These are phyloP conservation scores for Aspergillus pseudoterreus DNA, from an alignment of 2,329 filamentous ascomycete genomes.

Conservation along the genomic window DNA sequence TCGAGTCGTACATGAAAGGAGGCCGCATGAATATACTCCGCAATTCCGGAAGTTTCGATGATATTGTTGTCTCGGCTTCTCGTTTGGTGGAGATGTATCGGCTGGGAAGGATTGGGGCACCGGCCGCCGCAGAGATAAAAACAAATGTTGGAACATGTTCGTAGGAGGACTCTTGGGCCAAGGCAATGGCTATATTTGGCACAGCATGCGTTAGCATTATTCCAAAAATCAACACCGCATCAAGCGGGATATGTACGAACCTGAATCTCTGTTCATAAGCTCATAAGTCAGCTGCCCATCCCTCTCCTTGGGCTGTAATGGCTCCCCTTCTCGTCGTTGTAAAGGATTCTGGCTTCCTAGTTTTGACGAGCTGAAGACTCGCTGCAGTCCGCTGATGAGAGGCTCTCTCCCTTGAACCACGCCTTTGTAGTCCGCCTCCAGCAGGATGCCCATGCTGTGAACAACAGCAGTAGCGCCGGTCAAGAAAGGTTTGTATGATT, in stretches of 20 bases:
- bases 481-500: constrained; percentile 73
- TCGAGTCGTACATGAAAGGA: constrained; percentile 84
- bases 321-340: constrained; percentile 55
- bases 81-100: constrained; percentile 90
- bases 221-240: background rate
- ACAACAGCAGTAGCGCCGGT: constrained; percentile 78
- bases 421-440: constrained; percentile 97
- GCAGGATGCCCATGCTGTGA: constrained; percentile 90
- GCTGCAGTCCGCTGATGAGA: constrained; percentile 70
- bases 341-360: constrained; percentile 66
- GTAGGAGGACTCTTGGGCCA: constrained; percentile 71
- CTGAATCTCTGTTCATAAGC: constrained; percentile 87
- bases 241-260: constrained; percentile 29
- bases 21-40: constrained; percentile 79
- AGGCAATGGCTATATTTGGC: constrained; percentile 63
- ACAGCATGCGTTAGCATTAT: background rate
- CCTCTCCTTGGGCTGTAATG: constrained; percentile 62
- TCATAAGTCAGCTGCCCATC: constrained; percentile 88
- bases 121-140: constrained; percentile 84
- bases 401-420: constrained; percentile 80
- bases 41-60: constrained; percentile 68
- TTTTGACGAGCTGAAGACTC: constrained; percentile 70
- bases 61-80: constrained; percentile 77
- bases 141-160: constrained; percentile 68
- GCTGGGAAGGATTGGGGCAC: constrained; percentile 75